phyloP scores from a whole-genome alignment of 345 rosid species.

The Hevea brasiliensis region DNA sequence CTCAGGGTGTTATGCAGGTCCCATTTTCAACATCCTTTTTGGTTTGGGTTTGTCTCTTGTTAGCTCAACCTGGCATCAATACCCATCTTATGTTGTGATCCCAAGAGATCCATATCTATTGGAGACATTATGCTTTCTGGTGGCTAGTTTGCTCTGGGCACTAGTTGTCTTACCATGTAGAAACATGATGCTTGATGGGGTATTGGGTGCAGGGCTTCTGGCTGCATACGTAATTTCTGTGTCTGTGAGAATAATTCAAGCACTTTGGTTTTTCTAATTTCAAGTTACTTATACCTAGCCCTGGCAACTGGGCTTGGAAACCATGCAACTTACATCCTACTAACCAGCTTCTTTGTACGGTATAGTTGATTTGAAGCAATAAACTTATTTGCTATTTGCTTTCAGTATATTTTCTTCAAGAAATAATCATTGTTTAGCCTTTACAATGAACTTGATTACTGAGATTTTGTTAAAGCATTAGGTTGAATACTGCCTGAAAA shows the following conservation, averaged over 20 bases:
- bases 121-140: conserved; percentile 69
- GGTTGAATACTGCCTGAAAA: background rate
- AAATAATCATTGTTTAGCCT: no score
- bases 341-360: conserved; percentile 3
- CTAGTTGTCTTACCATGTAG: conserved; percentile 60
- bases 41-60: conserved; percentile 77
- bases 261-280: conserved; percentile 27
- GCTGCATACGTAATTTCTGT: conserved; percentile 58
- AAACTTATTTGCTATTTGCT: background rate
- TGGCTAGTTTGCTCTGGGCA: conserved; percentile 76
- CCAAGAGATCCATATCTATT: conserved; percentile 54
- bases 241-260: conserved; percentile 54
- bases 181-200: conserved; percentile 66
- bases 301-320: background rate
- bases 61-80: conserved; percentile 49
- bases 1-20: conserved; percentile 89
- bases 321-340: background rate
- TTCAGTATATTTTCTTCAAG: background rate
- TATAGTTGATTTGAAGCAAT: background rate
- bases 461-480: no score
- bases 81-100: conserved; percentile 52
- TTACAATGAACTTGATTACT: no score
- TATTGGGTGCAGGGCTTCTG: conserved; percentile 68
- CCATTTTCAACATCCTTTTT: conserved; percentile 69
- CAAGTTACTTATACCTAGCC: background rate